Percentiles rank a stretch among this genome's conserved stretches.
phyloP scores from a whole-genome alignment of 495 filamentous ascomycete species.

The Cairneyella variabilis region DNA sequence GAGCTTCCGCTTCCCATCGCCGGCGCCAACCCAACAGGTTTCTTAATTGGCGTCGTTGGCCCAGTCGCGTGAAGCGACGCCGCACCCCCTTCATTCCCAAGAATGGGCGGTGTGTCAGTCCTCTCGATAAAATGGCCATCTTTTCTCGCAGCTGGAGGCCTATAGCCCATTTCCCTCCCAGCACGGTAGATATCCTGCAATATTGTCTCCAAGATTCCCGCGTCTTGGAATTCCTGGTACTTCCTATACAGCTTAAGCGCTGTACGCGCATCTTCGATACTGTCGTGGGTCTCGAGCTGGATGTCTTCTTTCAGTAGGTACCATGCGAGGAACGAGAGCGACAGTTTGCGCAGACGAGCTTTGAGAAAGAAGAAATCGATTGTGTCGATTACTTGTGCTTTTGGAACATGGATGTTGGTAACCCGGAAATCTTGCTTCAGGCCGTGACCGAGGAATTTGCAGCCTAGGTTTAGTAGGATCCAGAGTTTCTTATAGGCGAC shows the following conservation, averaged over 20 bases:
- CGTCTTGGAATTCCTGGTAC: conserved; percentile 82
- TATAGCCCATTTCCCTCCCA: conserved; percentile 68
- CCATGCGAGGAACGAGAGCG: conserved; percentile 84
- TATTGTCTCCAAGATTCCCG: conserved; percentile 72
- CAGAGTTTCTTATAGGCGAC: conserved; percentile 96
- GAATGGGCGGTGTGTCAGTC: conserved; percentile 34
- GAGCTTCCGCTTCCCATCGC: conserved; percentile 18
- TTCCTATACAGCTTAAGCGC: conserved; percentile 87
- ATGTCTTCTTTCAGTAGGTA: conserved; percentile 86
- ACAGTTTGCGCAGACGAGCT: conserved; percentile 68
- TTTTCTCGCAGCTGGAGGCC: conserved; percentile 52
- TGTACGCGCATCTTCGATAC: conserved; percentile 87
- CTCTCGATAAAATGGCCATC: conserved; percentile 26
- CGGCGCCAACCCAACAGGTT: conserved; percentile 28
- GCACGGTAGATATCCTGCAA: conserved; percentile 77
- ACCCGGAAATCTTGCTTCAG: conserved; percentile 92
- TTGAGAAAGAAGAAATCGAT: conserved; percentile 79
- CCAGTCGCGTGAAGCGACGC: conserved; percentile 1
- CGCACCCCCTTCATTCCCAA: not conserved
- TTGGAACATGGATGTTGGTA: conserved; percentile 95
- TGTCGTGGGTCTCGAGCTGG: conserved; percentile 85
- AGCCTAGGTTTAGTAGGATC: conserved; percentile 92
- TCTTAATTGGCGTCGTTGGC: conserved; percentile 18
- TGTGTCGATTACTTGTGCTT: conserved; percentile 88
- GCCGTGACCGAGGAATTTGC: conserved; percentile 90